Base-by-base conservation (phyloP, 306 rosid genomes). In the Quercus parvula region DNA sequence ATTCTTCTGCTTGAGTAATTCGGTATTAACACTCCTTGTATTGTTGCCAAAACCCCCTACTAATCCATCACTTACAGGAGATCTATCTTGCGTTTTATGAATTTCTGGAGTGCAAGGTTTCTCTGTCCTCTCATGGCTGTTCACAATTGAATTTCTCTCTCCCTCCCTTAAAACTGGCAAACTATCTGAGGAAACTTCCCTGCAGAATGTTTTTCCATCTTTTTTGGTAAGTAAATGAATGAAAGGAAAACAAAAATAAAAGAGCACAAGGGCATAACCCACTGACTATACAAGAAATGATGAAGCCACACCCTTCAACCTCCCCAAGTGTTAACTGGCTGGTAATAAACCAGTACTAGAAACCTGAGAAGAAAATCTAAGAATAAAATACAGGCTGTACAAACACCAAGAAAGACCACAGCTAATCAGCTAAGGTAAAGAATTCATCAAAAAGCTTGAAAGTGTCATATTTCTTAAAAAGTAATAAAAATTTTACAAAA, bases 111-210 rank as follows among this genome's bases (percentile, higher is more conserved):
- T 25, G 55, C 71, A 17, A 71, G 51, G 77, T 28, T 12, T 30
- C 72, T 75, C 84, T 56, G 38, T 66, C 77, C 81, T 61, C 49
- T 78, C 72, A 72, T 84, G 80, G 75, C 61, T 77, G 75, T 71
- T 76, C 73, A 70, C 78, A 73, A 44, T 84, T 57, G 71, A 74
- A 79, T 49, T 69, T 82, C 70, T 73, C 72, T 79, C 74, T 20
- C 51, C 80, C 71, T 70, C 56, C 77, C 82, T 83, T 69, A 75
- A 76, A 74, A 55, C 71, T 74, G 55, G 88, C 76, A 85, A 81
- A 84, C 81, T 70, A 73, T 71, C 64, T 38, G 89, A 79, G 77
- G 56, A 56, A 63, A 74, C 73, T 78, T 80, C 78, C 85, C 94
- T 92, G 81, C 61, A 25, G 77, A 55, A 6, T 31, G 33, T 67